A percentile compares a stretch with the other conserved stretches of the same genome.
phyloP scores from a whole-genome alignment of 179 eudicot species.

The Vitellaria paradoxa region DNA sequence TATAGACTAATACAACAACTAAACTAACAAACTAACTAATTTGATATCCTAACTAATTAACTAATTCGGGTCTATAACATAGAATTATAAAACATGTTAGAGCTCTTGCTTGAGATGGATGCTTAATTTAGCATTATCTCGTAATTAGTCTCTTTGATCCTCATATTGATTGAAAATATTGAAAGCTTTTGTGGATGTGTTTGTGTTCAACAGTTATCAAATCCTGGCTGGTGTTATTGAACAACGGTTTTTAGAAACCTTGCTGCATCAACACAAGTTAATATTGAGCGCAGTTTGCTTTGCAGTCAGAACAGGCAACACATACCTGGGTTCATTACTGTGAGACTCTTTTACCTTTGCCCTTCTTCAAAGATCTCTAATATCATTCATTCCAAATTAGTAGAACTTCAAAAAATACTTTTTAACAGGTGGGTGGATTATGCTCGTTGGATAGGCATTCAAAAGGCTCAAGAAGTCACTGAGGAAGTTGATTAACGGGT shows the following conservation, averaged over 20 bases:
- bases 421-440: constrained; percentile 94
- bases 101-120: no score
- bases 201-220: constrained; percentile 62
- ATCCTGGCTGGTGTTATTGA: constrained; percentile 80
- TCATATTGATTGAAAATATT: no score
- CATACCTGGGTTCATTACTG: constrained; percentile 88
- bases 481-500: constrained; percentile 25
- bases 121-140: no score
- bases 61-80: no score
- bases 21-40: no score
- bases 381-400: no score
- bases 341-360: constrained; percentile 34
- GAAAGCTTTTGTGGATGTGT: not conserved
- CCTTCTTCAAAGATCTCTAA: no score
- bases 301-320: constrained; percentile 90
- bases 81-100: no score
- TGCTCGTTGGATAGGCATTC: constrained; percentile 77
- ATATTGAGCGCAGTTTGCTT: constrained; percentile 80
- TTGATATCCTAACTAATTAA: no score
- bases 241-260: constrained; percentile 78
- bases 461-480: constrained; percentile 32
- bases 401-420: not conserved
- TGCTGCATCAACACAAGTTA: constrained; percentile 80
- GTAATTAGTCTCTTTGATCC: no score
- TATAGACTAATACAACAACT: no score